A percentile compares a stretch with the other conserved stretches of the same genome.
phyloP scores from a whole-genome alignment of 2,329 filamentous ascomycete genomes.

The Saccharata proteae region DNA sequence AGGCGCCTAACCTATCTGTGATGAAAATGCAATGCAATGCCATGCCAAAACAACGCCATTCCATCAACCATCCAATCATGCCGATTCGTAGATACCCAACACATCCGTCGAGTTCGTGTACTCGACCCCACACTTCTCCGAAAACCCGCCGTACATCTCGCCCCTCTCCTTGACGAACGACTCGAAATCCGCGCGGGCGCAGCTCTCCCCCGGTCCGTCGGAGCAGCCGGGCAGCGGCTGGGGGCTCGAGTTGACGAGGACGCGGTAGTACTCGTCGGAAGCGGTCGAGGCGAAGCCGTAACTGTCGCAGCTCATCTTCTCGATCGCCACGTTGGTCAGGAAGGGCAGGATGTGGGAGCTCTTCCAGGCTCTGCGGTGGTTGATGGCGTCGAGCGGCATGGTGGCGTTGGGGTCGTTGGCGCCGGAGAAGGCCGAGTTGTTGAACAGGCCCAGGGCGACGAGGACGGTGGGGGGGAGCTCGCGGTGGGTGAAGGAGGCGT shows the following conservation, averaged over 20 bases:
- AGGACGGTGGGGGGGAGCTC: slow-evolving; percentile 55
- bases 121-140: slow-evolving; percentile 29
- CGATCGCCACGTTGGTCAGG: slow-evolving; percentile 53
- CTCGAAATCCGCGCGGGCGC: slow-evolving; percentile 31
- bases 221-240: slow-evolving; percentile 36
- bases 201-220: slow-evolving; percentile 41
- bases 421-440: slow-evolving; percentile 48
- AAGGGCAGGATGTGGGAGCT: slow-evolving; percentile 53
- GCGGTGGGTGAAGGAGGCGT: slow-evolving; percentile 57
- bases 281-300: slow-evolving; percentile 38
- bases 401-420: slow-evolving; percentile 46
- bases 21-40: no score
- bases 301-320: slow-evolving; percentile 51
- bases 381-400: slow-evolving; percentile 52
- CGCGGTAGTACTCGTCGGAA: slow-evolving; percentile 36
- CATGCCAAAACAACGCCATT: no score
- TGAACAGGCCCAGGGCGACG: slow-evolving; percentile 57
- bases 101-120: slow-evolving; percentile 32
- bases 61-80: no score
- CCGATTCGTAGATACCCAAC: slow-evolving; percentile 22
- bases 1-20: no score
- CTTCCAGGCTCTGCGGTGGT: slow-evolving; percentile 51
- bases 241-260: slow-evolving; percentile 39
- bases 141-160: slow-evolving; percentile 31
- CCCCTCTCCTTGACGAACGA: slow-evolving; percentile 32